Evolutionary conservation across 2,329 filamentous ascomycete genomes (phyloP), one percentile per base, ranked within the genome.

Genomic region (Nannizziopsis barbatae): DNA sequence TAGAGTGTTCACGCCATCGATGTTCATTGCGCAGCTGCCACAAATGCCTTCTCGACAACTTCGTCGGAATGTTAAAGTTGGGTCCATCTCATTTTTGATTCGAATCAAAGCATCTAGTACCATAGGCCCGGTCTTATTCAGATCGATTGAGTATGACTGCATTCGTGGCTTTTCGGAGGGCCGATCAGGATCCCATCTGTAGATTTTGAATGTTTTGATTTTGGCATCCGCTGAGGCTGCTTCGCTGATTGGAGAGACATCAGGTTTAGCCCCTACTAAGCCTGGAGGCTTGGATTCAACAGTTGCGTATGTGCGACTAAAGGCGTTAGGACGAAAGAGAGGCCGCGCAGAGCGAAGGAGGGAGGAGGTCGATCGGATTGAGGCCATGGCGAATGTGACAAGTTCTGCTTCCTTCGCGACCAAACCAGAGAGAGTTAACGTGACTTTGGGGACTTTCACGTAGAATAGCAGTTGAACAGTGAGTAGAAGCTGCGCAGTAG

Each of bases 121-220:
- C 92, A 98, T 98, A 58, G 92, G 92, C 30, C 92, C 92, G 37
- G 92, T 98, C 83, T 96, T 95, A 77, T 96, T 96, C 60, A 98
- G 73, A 66, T 98, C 92, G 62, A 98, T 75, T 32, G 85, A 86
- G 74, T 96, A 98, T 58, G 79, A 80, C 76, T 98, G 88, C 86
- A 98, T 95, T 68, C 75, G 78, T 53, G 92, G 92, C 81, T 98
- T 98, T 70, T 86, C 82, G 62, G 81, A 80, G 51, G 92, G 92
- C 65, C 82, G 77, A 65, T 96, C 92, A 53, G 92, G 92, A 68
- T 93, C 94, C 92, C 92, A 98, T 68, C 92, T 81, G 81, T 98
- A 98, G 75, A 98, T 84, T 71, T 95, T 84, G 80, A 98, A 98
- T 45, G 84, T 88, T 83, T 95, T 96, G 73, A 85, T 80, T 60